Evolutionary conservation across 331 rosid genomes (phyloP), one percentile per base, ranked within the genome.

Genomic region (Malus hybrid): DNA sequence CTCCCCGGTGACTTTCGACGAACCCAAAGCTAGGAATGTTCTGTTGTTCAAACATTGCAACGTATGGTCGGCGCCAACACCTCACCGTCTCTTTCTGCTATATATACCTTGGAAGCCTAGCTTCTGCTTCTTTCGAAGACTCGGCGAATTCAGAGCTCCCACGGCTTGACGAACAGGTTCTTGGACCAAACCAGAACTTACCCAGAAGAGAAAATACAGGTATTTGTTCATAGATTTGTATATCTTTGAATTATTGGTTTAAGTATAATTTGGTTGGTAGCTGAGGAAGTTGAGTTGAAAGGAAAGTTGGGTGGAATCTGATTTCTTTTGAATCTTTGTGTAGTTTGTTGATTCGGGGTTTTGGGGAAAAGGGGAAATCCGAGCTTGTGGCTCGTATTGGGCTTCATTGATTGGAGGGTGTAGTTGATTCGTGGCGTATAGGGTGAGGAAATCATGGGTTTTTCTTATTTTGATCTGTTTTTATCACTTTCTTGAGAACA

Each of bases 61-160:
- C 85, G 78, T 77, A 83, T 71, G 88, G 91, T 83, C 86, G 86
- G 91, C 71, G 73, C 24, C 10, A 15, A 5, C 69, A 59, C 42
- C 39, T 59, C 48, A 7, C 15, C 76, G 0, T 55, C 12, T 20
- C 14, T 16, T 24, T 18, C 39, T 15, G 28, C 67, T 29, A 29
- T 9, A 12, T 14, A 77, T 33, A 59, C 22, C 70, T 5, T n/a
- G 22, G 10, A 3, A 46, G 50, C 10, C 50, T 28, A 7, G 22
- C 62, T 4, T 10, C 10, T 18, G 4, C 7, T 62, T 19, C 61
- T 44, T 42, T 62, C 6, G 61, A 73, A 19, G 28, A 31, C 70
- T 44, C 22, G 11, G 22, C 59, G n/a, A 61, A 10, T 44, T 29
- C 29, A 46, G 61, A 73, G 70, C 61, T 42, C n/a, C 55, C 56